Base-by-base conservation (phyloP, 2,329 filamentous ascomycete genomes). In the Diaporthe sp. region DNA sequence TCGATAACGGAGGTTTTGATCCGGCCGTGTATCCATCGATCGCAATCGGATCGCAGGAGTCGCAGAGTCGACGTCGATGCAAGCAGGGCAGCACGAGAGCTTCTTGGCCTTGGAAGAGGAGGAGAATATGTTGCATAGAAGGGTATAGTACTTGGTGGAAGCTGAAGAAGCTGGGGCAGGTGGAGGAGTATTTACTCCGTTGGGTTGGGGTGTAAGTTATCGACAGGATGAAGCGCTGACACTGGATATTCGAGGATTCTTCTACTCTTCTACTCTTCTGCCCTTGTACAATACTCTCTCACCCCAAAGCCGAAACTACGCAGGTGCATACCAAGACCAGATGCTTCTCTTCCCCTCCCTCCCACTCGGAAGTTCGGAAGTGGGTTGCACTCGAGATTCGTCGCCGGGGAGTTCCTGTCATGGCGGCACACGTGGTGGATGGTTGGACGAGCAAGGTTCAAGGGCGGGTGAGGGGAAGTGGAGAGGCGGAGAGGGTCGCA, bases 381-480 rank as follows among this genome's bases (percentile, higher is more conserved):
- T 39, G 63, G 63, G 63, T 68, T 68, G 66, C 66, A 70, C 66
- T 58, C 65, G 51, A 69, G 15, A 25, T 8, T 56, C 30, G 66
- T 15, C n/a, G 19, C 56, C 51, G 55, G 32, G 55, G 19, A 56
- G 13, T 61, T 71, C 69, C 30, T 61, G 47, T 47, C 50, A 53
- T 27, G 58, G 70, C 56, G 70, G 70, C 70, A 71, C 70, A 71
- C 70, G 70, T 71, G 70, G 56, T 53, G 47, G 44, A 71, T 71
- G 70, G 70, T 63, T 63, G 70, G 70, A 65, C 27, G 70, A 53
- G 70, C 56, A 71, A 44, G 44, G 37, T 61, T 71, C 63, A 51
- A 39, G 63, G 63, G 61, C 25, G 19, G 19, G 61, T 44, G n/a
- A 22, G 47, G 63, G 44, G 63, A 39, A 53, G 63, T 68, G 63